A percentile compares a stretch with the other conserved stretches of the same genome.
These are phyloP conservation scores for Abrus pulchellus DNA, from an alignment of 306 rosid species.

Conservation along the genomic window DNA sequence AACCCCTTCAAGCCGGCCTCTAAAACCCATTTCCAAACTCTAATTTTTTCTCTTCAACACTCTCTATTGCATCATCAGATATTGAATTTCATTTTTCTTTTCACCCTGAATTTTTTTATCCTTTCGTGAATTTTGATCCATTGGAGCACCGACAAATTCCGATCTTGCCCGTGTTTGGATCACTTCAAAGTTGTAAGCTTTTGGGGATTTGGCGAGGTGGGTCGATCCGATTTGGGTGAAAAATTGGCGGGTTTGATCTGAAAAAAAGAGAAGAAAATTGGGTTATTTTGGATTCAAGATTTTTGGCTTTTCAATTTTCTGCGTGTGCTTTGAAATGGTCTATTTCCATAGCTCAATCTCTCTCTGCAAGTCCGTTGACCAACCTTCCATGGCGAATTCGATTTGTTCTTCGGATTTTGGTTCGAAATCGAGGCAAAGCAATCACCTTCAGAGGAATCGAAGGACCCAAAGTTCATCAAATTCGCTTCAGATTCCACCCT, in stretches of 20 bases:
- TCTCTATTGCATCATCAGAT: slow-evolving; percentile 50
- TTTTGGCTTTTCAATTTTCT: background rate
- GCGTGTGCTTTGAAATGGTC: slow-evolving; percentile 78
- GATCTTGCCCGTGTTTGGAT: slow-evolving; percentile 48
- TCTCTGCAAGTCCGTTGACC: slow-evolving; percentile 95
- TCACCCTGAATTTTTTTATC: background rate
- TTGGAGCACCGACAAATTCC: slow-evolving; percentile 56
- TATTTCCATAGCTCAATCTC: slow-evolving; percentile 90
- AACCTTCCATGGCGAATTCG: slow-evolving; percentile 68
- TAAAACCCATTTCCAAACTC: slow-evolving; percentile 42
- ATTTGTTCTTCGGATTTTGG: slow-evolving; percentile 57
- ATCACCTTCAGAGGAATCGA: slow-evolving; percentile 51
- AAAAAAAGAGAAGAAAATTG: slow-evolving; percentile 9
- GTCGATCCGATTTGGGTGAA: slow-evolving; percentile 58
- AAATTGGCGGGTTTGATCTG: slow-evolving; percentile 56
- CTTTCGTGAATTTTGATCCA: slow-evolving; percentile 35
- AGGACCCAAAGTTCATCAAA: slow-evolving; percentile 57
- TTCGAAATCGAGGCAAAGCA: slow-evolving; percentile 62
- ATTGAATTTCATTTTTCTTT: slow-evolving; percentile 22
- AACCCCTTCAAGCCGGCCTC: slow-evolving; percentile 52
- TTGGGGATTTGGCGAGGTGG: slow-evolving; percentile 44
- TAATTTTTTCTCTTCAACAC: background rate
- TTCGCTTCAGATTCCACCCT: slow-evolving; percentile 65
- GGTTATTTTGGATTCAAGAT: slow-evolving; percentile 28
- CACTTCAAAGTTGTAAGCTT: slow-evolving; percentile 40